Evolutionary conservation across 2,329 filamentous ascomycete genomes (phyloP).

Genomic region (Clonostachys solani): DNA sequence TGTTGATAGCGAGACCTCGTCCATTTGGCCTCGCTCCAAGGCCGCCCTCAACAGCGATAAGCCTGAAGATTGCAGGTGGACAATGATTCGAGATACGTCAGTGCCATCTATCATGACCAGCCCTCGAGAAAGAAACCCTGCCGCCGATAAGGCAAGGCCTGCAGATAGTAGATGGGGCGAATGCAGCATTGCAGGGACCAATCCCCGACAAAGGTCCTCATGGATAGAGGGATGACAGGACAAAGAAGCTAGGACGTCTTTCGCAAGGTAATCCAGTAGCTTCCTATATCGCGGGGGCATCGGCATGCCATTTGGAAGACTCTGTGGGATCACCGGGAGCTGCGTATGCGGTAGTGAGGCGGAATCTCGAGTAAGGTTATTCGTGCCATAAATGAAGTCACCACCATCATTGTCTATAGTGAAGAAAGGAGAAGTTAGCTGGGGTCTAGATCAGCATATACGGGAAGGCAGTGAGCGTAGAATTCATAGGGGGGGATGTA

Average conservation of each 20-base stretch:
- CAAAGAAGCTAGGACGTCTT: constrained; percentile 14
- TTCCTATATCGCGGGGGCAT: constrained; percentile 13
- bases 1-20: constrained; percentile 15
- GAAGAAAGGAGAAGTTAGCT: too few relatives aligned
- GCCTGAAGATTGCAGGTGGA: constrained; percentile 15
- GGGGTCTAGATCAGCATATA: too few relatives aligned
- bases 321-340: constrained; percentile 2
- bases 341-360: too few relatives aligned
- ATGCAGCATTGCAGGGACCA: constrained; percentile 14
- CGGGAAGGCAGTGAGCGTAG: too few relatives aligned
- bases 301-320: constrained; percentile 12
- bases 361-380: too few relatives aligned
- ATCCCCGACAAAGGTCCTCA: constrained; percentile 12
- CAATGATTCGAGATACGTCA: constrained; percentile 9
- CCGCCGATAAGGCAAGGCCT: constrained; percentile 15
- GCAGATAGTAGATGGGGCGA: constrained; percentile 19
- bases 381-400: too few relatives aligned
- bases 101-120: constrained; percentile 12
- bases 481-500: too few relatives aligned
- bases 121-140: constrained; percentile 15
- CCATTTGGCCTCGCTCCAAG: constrained; percentile 9
- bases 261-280: constrained; percentile 14
- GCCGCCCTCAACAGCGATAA: constrained; percentile 13
- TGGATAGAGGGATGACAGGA: constrained; percentile 18
- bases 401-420: too few relatives aligned